Percentiles rank a stretch among this genome's conserved stretches.
phyloP scores from a whole-genome alignment of 805 yeast genomes.

The Barnettozyma salicaria region DNA sequence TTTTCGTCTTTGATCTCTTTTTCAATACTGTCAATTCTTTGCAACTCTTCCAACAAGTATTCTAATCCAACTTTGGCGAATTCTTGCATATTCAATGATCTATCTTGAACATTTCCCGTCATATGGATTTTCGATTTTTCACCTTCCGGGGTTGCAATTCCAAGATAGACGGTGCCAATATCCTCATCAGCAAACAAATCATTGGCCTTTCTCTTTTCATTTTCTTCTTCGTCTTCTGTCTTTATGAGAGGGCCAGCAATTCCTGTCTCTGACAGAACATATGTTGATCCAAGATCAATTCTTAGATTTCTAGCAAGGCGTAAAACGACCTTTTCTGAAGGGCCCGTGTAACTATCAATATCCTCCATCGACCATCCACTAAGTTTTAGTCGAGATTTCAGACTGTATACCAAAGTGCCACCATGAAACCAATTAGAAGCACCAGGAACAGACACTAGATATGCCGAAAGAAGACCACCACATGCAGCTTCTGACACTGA shows the following conservation, averaged over 20 bases:
- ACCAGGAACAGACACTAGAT: constrained; percentile 76
- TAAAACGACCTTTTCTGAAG: constrained; percentile 67
- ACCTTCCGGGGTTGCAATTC: constrained; percentile 59
- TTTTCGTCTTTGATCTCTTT: not conserved
- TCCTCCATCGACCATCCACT: constrained; percentile 77
- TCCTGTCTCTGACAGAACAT: constrained; percentile 79
- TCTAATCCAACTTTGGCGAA: constrained; percentile 66
- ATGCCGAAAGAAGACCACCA: constrained; percentile 80
- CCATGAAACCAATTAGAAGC: constrained; percentile 82
- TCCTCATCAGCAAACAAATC: constrained; percentile 29
- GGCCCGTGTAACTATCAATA: constrained; percentile 71
- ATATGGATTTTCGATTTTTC: constrained; percentile 40
- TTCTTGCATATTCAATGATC: constrained; percentile 66
- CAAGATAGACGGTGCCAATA: constrained; percentile 68
- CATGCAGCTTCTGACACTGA: constrained; percentile 87
- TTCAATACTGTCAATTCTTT: constrained; percentile 16
- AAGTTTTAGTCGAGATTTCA: constrained; percentile 65
- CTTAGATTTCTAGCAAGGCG: constrained; percentile 73
- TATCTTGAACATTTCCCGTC: constrained; percentile 41
- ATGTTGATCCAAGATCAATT: constrained; percentile 77
- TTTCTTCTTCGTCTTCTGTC: constrained; percentile 31
- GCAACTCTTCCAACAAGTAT: constrained; percentile 48
- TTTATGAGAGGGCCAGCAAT: constrained; percentile 68
- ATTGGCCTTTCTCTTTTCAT: too few relatives aligned
- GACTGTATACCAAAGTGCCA: constrained; percentile 72